Evolutionary conservation across 805 yeast genomes (phyloP), one percentile per base, ranked within the genome.

Genomic region (Spencermartinsiella europaea): DNA sequence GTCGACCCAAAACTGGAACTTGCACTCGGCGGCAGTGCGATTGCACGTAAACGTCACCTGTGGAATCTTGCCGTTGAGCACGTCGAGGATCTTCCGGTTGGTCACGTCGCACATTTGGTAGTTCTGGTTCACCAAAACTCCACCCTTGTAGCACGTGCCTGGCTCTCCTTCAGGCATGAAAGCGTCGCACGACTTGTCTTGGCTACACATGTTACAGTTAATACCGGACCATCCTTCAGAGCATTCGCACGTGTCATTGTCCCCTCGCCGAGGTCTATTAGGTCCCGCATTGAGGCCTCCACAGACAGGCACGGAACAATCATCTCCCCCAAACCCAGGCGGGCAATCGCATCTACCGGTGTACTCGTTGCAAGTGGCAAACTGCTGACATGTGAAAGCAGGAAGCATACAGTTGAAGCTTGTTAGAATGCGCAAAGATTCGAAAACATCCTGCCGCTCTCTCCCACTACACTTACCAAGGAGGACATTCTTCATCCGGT

Each of bases 1-100:
- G 55, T 83, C 96, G 53, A 93, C 87, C 99, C 99, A 93, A 62
- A 93, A 88, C 65, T 93, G 98, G 68, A 93, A 88, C 62, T 88
- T 81, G 67, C 99, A 93, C 8, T 65, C 65, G 15, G 67, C 75
- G 0, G 78, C 69, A 1, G 83, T 75, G 56, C 73, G 78, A 60
- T 86, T 81, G 70, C 99, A 93, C 34, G 88, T 77, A 66, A 93
- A 91, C 0, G 96, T 89, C 2, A 87, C 96, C 61, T 91, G 95
- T 1, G 99, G 98, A 44, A 74, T 75, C 64, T 80, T 77, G 0
- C 96, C 96, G 15, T 80, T 72, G 54, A 93, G 71, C 40, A 91
- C 83, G 47, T 83, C 80, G 37, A 88, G 72, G 53, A 93, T 90
- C 65, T 91, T 93, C 50, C 80, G 73, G 52, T 70, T 91, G 16